Evolutionary conservation across 805 yeast species (phyloP).

Genomic region (Ogataea paraovalis): DNA sequence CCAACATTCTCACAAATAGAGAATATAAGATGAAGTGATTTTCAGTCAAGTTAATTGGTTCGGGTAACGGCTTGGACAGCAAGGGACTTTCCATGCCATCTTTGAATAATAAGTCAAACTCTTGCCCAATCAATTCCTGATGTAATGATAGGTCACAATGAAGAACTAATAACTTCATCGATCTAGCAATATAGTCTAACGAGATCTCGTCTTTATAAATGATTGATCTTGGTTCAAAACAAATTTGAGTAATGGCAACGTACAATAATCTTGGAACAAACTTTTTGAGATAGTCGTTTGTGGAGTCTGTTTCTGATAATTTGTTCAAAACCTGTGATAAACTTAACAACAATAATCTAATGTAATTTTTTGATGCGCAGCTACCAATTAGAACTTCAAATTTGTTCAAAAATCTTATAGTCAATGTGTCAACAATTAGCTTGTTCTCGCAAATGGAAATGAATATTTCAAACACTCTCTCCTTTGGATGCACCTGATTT

Average conservation of each 20-base stretch:
- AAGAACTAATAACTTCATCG: conserved; percentile 39
- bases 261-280: conserved; percentile 39
- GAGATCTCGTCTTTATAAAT: conserved; percentile 22
- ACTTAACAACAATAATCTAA: conserved; percentile 24
- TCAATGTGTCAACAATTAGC: conserved; percentile 40
- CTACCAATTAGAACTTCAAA: conserved; percentile 18
- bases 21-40: conserved; percentile 34
- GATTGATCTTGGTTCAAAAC: conserved; percentile 8
- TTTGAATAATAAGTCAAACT: conserved; percentile 34
- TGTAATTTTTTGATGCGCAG: conserved; percentile 14
- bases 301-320: conserved; percentile 9
- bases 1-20: conserved; percentile 42
- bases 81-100: conserved; percentile 14
- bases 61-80: conserved; percentile 16
- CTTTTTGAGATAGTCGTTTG: conserved; percentile 36
- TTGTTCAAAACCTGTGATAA: conserved; percentile 20
- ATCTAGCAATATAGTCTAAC: conserved; percentile 38
- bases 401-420: conserved; percentile 42
- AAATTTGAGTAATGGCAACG: conserved; percentile 10
- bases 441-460: conserved; percentile 38
- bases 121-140: conserved; percentile 39
- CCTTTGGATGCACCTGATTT: conserved; percentile 20
- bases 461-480: conserved; percentile 33
- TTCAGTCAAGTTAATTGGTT: conserved; percentile 19
- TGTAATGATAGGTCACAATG: conserved; percentile 41